These are phyloP conservation scores for Podospora tetraspora DNA, from an alignment of 495 filamentous ascomycete genomes.

Conservation along the genomic window DNA sequence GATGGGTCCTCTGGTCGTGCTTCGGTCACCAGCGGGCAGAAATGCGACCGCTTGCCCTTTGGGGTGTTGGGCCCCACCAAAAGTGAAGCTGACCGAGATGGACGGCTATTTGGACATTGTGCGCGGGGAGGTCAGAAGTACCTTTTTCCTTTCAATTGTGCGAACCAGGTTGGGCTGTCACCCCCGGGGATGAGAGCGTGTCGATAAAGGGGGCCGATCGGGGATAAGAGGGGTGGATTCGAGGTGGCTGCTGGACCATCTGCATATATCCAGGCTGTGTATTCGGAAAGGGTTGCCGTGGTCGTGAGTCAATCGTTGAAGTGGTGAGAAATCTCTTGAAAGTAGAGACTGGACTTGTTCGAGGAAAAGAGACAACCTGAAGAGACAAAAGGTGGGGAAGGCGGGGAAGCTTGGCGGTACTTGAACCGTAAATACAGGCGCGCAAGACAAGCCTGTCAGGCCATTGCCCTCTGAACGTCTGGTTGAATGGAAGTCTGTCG, in stretches of 20 bases:
- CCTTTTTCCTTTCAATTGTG: background rate
- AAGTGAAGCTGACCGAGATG: background rate
- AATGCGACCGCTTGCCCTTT: conserved; percentile 33
- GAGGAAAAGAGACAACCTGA: background rate
- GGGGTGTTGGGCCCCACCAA: conserved; percentile 15
- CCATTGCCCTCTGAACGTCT: background rate
- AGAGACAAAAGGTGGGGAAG: background rate
- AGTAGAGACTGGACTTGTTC: background rate
- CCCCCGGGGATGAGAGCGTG: background rate
- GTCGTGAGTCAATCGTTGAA: background rate
- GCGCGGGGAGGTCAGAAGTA: background rate
- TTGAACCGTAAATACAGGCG: background rate
- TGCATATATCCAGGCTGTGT: background rate
- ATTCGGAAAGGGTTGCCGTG: background rate
- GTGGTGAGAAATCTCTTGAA: background rate
- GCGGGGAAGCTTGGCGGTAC: background rate
- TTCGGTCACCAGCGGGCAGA: conserved; percentile 12
- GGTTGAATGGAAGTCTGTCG: background rate
- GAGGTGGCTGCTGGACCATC: background rate
- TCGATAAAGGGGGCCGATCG: background rate
- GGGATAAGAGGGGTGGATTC: background rate
- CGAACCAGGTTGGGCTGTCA: background rate
- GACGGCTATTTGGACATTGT: conserved; percentile 19
- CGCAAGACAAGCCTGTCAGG: background rate
- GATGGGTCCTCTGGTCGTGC: background rate